Base-by-base conservation (phyloP, 1,284 basidiomycete genomes). In the Ganoderma meredithae region DNA sequence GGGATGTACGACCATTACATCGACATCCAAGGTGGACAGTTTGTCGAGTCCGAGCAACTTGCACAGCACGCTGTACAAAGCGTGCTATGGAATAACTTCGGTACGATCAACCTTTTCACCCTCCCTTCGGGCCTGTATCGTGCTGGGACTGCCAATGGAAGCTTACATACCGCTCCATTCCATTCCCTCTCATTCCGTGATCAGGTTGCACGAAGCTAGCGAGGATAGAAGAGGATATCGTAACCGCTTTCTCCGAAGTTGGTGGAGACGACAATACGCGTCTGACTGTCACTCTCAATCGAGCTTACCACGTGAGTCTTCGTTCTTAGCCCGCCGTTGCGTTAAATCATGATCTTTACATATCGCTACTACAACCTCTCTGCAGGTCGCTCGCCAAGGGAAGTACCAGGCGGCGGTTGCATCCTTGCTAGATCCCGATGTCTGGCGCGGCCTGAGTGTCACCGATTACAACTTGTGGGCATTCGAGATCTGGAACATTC, bases 1-100 rank as follows among this genome's bases (percentile, higher is more conserved):
- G 89, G 88, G 10, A 76, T 93, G 15, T 90, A 90, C 73, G 90
- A 94, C 74, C 85, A 89, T 64, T 92, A 88, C 86, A 79, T 86
- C 63, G 90, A 91, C 73, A 80, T 81, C 10, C 88, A 88, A 69
- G 82, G 82, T 68, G 82, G 81, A 25, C 75, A 82, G 2, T 82
- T 85, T 56, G 77, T 82, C 12, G 87, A 90, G 39, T 81, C 83
- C 33, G 90, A 92, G 64, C 86, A 92, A 75, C 91, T 89, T 81
- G 87, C 88, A 22, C 88, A 88, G 64, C 91, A 94, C 76, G 85
- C 88, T 22, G 89, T 92, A 41, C 91, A 93, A 74, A 88, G 90
- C 27, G 79, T 91, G 55, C 81, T 91, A 19, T 95, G 93, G 93
- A 84, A 80, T 69, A 84, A 86, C 66, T 82, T 89, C 69, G 93